Evolutionary conservation across 169 alveolate genomes (phyloP).

Genomic region (Cryptosporidium meleagridis): DNA sequence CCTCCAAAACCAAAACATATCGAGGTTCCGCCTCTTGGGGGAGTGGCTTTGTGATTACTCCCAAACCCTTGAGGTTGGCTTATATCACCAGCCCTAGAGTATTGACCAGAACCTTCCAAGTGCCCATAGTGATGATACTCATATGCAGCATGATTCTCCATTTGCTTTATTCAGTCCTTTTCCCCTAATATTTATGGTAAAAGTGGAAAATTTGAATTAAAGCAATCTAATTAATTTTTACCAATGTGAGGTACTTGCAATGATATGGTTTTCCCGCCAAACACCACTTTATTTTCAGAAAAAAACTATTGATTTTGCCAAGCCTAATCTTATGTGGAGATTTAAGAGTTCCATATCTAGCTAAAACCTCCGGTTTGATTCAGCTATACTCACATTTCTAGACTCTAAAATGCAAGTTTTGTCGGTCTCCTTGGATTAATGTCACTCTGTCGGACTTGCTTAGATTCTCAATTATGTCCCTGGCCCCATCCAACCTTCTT

Average conservation of each 20-base stretch:
- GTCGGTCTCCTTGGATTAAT: conserved; percentile 71
- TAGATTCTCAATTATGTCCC: conserved; percentile 93
- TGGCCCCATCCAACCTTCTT: conserved; percentile 96
- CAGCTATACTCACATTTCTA: background rate
- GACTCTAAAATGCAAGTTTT: background rate
- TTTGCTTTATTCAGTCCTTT: background rate
- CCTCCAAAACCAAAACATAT: conserved; percentile 60
- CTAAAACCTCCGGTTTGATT: background rate
- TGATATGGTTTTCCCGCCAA: background rate
- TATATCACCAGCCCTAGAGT: background rate
- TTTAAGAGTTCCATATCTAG: background rate
- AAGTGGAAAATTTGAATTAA: background rate
- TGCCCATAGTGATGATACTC: background rate
- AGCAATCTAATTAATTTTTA: background rate
- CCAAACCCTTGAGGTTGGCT: background rate
- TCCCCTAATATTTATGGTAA: background rate
- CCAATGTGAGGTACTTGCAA: conserved; percentile 1
- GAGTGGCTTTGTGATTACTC: background rate
- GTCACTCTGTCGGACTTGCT: conserved; percentile 92
- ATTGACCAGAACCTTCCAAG: background rate
- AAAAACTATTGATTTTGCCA: background rate
- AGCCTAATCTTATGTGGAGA: background rate
- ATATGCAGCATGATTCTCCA: background rate
- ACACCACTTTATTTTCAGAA: background rate
- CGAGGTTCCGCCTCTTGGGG: conserved; percentile 47